Evolutionary conservation across 108 stramenopile genomes (phyloP), one percentile per base, ranked within the genome.

Genomic region (Asterionellopsis glacialis): DNA sequence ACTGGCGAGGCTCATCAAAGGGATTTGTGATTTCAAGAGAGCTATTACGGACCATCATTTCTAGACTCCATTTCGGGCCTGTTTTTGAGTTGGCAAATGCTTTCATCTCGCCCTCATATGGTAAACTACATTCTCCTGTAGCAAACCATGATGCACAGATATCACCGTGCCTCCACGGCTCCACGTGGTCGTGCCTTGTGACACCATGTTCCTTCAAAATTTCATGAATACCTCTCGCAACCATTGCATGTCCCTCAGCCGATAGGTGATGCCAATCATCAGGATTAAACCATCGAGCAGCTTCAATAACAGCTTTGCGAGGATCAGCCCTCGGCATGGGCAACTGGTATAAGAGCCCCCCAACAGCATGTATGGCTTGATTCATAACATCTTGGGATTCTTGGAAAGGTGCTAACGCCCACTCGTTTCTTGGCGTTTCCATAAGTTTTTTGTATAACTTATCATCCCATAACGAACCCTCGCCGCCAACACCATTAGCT

Each of bases 1-100:
- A 39, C 50, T 70, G 67, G 0, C 74, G 60, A 28, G 69, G 68
- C 11, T 64, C 65, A 16, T 57, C 53, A 59, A 81, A 81, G 11
- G 74, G 73, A 60, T 75, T 81, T 22, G 49, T 18, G 47, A 48
- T 48, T 48, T 48, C 47, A 1, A 48, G 21, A 19, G 9, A 16
- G 7, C 7, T 7, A 33, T 33, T 7, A 33, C 33, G 2, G 7
- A 2, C 7, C 5, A 7, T 7, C 33, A 33, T 33, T 33, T 33
- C 33, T 7, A 33, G 33, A 33, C 33, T 33, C 33, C 33, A 33
- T 33, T 33, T 33, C 33, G 2, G 33, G 5, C 33, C 33, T 16
- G 2, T 19, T 21, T 48, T 48, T 5, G 19, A 19, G 9, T 16
- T 16, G 9, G 47, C 47, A 48, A 48, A 48, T 19, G 19, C 21